These are phyloP conservation scores for Eremochloa ophiuroides DNA, from an alignment of 176 grass and related monocot species.

Conservation along the genomic window DNA sequence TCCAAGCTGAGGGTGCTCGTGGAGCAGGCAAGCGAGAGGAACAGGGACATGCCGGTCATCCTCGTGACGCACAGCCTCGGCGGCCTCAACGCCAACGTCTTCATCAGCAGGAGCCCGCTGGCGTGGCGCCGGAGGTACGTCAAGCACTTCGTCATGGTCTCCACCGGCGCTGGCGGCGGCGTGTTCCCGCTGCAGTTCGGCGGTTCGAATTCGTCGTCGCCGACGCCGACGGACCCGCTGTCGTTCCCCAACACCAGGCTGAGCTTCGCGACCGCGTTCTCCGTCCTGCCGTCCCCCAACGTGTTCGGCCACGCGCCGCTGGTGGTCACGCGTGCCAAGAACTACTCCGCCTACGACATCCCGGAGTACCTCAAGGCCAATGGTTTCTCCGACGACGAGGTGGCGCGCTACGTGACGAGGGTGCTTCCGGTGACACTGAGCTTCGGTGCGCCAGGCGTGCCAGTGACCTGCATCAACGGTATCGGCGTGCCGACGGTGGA, in stretches of 20 bases:
- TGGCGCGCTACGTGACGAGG: background rate
- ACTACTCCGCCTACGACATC: background rate
- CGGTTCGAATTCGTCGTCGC: background rate
- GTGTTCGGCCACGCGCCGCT: background rate
- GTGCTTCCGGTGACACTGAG: background rate
- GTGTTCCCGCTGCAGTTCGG: background rate
- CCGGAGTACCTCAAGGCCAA: background rate
- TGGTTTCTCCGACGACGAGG: background rate
- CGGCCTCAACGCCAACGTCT: slow-evolving; percentile 16
- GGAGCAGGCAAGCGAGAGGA: slow-evolving; percentile 1
- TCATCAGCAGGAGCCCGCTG: slow-evolving; percentile 28
- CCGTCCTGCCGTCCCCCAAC: background rate
- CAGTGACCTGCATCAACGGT: slow-evolving; percentile 1
- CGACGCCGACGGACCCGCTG: background rate
- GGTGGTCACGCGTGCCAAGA: slow-evolving; percentile 7
- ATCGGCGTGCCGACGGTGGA: background rate
- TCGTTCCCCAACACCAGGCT: background rate
- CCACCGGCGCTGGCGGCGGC: slow-evolving; percentile 8
- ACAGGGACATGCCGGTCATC: background rate
- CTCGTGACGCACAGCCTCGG: slow-evolving; percentile 23
- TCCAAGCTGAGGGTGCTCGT: background rate
- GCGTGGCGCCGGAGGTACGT: slow-evolving; percentile 24
- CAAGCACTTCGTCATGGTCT: slow-evolving; percentile 35
- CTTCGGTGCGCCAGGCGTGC: slow-evolving; percentile 1
- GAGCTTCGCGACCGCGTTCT: background rate